Conservation (phyloP, 495 filamentous ascomycete genomes). For the Halenospora varia region DNA sequence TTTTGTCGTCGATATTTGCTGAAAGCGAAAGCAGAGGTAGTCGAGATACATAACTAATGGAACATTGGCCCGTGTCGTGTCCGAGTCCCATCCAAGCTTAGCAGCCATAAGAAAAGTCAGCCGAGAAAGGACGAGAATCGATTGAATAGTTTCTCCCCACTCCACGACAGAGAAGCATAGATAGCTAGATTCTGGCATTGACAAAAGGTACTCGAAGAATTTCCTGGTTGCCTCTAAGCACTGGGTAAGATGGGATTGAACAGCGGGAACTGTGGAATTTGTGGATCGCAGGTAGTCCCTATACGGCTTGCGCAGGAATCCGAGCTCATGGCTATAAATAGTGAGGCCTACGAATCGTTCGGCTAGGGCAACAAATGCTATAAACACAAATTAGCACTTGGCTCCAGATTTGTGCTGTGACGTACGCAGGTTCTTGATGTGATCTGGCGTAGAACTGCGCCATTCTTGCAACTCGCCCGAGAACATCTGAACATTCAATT, state of each 20-base stretch:
- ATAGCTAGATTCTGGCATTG: conserved; percentile 20
- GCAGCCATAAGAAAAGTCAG: conserved; percentile 29
- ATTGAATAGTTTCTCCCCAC: conserved; percentile 25
- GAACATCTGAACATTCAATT: conserved; percentile 19
- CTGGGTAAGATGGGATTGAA: conserved; percentile 25
- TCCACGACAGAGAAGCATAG: conserved; percentile 25
- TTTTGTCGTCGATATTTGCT: conserved; percentile 1
- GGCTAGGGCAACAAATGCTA: conserved; percentile 20
- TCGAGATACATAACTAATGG: conserved; percentile 23
- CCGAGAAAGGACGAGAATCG: conserved; percentile 29
- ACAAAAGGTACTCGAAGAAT: conserved; percentile 28
- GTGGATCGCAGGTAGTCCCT: conserved; percentile 15
- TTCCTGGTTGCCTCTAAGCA: conserved; percentile 28
- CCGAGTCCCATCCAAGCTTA: conserved; percentile 22
- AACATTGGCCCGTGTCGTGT: conserved; percentile 9
- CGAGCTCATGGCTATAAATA: conserved; percentile 27
- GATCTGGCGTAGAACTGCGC: conserved; percentile 10
- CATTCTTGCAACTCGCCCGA: conserved; percentile 18
- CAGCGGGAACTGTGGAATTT: conserved; percentile 12
- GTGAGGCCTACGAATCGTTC: conserved; percentile 19
- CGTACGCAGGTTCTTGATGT: conserved; percentile 23
- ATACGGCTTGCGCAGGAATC: conserved; percentile 23
- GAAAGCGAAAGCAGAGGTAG: conserved; percentile 19
- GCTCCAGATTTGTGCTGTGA: not conserved
- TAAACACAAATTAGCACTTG: conserved; percentile 9